Base-by-base conservation (phyloP, 2,329 filamentous ascomycete genomes). In the Colletotrichum eleusines region DNA sequence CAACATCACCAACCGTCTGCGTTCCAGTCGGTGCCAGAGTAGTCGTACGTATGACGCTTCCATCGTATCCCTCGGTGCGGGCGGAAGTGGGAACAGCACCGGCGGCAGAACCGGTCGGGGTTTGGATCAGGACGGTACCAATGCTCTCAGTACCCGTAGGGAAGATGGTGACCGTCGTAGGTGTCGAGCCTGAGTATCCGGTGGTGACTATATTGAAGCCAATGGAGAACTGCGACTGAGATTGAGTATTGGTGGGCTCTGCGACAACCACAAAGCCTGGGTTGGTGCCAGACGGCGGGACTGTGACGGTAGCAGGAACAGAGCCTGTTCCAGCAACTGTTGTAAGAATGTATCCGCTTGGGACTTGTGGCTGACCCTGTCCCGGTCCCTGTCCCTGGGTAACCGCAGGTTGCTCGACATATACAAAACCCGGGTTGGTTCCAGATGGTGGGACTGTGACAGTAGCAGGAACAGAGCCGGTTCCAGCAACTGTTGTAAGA, bases 61-160 rank as follows among this genome's bases (percentile, higher is more conserved):
- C 58, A 26, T 5, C n/a, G 12, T 61, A 61, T 5, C 44, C 58
- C 31, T 33, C 40, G 3, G 40, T 61, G n/a, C 58, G 58, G 23
- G 9, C n/a, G 40, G 33, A 5, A 7, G 16, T 16, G 9, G 44
- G 44, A 12, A 8, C 38, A 31, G 14, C 40, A 18, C 54, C 33
- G 8, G 33, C 33, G 20, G 54, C 54, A 48, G 28, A 33, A 23
- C 40, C 57, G 16, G 63, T 66, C 16, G 68, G 68, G 5, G 63
- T 67, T 42, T 70, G 48, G 5, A 69, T 18, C 20, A 69, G 8
- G 28, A 69, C 66, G 16, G 44, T 62, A 1, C 59, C 59, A 5
- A 51, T 11, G 4, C 40, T 61, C 28, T 23, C 44, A 5, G 28
- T 61, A 7, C 58, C 58, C 4, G 58, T 48, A 2, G 58, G 58